phyloP scores from a whole-genome alignment of 345 rosid genomes.

The Citrus trifoliata region DNA sequence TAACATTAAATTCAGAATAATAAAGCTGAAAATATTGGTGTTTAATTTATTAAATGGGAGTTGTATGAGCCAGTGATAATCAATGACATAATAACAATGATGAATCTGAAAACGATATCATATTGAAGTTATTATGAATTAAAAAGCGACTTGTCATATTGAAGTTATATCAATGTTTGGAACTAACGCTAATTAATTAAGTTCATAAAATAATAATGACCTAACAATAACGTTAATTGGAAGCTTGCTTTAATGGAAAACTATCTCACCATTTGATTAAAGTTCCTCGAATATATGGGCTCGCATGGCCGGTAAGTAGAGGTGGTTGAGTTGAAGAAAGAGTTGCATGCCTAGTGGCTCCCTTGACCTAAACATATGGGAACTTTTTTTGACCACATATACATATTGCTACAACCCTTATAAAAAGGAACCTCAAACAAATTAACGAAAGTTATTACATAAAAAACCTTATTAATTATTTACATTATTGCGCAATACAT shows the following conservation, averaged over 20 bases:
- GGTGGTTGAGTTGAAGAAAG: not conserved
- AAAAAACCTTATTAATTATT: too few species aligned
- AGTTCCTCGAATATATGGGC: not conserved
- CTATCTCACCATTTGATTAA: too few species aligned
- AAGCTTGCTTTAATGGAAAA: not conserved
- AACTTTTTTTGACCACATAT: too few species aligned
- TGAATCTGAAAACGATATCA: not conserved
- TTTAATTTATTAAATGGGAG: too few species aligned
- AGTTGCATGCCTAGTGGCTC: not conserved
- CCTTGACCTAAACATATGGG: not conserved
- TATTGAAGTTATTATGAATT: too few species aligned
- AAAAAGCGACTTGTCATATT: too few species aligned
- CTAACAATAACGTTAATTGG: not conserved
- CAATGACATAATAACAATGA: not conserved
- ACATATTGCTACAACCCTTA: too few species aligned
- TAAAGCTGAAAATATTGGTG: not conserved
- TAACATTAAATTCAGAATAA: not conserved
- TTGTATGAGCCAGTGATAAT: too few species aligned
- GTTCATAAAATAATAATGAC: not conserved
- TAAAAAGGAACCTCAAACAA: not conserved
- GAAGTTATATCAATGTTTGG: not conserved
- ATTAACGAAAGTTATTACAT: too few species aligned
- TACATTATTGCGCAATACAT: too few species aligned
- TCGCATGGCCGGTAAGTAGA: not conserved
- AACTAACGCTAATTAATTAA: not conserved